A percentile compares a stretch with the other conserved stretches of the same genome.
Conservation (phyloP, 306 rosid species). For the Ammopiptanthus mongolicus region DNA sequence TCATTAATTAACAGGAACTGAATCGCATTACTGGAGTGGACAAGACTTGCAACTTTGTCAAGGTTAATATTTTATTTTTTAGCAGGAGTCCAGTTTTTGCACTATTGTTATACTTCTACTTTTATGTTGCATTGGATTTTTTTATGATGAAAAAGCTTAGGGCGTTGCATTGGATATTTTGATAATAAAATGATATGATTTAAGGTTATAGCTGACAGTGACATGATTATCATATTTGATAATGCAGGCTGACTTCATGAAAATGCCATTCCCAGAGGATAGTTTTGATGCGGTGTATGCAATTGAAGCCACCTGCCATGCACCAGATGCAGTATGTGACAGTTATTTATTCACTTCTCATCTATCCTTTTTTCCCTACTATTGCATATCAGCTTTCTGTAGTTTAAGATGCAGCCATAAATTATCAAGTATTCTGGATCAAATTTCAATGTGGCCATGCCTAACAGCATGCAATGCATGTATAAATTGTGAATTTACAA, state of each 20-base stretch:
- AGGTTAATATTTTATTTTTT: slow-evolving; percentile 46
- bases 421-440: not conserved
- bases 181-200: not conserved
- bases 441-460: not conserved
- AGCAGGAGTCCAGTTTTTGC: not conserved
- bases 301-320: slow-evolving; percentile 99
- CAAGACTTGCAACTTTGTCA: slow-evolving; percentile 68
- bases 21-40: slow-evolving; percentile 59
- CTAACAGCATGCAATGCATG: not conserved
- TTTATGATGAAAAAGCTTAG: not conserved
- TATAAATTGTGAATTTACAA: not conserved
- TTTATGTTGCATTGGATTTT: not conserved
- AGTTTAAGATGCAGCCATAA: not conserved
- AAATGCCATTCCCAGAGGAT: slow-evolving; percentile 76
- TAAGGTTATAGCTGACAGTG: not conserved
- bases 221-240: slow-evolving; percentile 13
- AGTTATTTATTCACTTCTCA: not conserved
- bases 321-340: slow-evolving; percentile 82
- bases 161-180: not conserved
- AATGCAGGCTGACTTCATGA: slow-evolving; percentile 94
- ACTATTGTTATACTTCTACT: not conserved
- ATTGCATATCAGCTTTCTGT: not conserved
- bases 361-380: not conserved
- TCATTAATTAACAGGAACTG: slow-evolving; percentile 50
- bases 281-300: slow-evolving; percentile 96